Percentiles rank a stretch among this genome's conserved stretches.
Evolutionary conservation across 257 asterid species (phyloP).

Genomic region (Solanum etuberosum): DNA sequence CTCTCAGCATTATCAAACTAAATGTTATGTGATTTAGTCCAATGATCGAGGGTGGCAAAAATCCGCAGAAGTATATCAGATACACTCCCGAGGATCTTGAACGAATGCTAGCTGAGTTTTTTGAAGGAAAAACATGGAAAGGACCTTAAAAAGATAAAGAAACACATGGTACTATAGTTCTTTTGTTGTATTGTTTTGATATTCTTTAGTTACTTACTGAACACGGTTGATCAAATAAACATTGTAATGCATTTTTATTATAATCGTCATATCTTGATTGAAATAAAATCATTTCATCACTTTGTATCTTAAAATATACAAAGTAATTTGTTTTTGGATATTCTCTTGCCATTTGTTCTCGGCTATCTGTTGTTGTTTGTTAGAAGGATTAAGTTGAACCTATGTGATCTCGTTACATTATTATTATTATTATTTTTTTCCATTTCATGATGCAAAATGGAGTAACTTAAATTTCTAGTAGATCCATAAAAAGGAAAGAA

Average conservation of each 20-base stretch:
- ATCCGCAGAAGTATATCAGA: slow-evolving; percentile 74
- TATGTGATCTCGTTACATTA: too few species aligned
- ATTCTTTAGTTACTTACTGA: not conserved
- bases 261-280: not conserved
- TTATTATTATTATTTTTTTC: too few species aligned
- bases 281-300: not conserved
- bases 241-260: not conserved
- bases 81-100: slow-evolving; percentile 86
- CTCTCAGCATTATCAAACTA: not conserved
- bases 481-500: too few species aligned
- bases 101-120: slow-evolving; percentile 90
- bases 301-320: too few species aligned
- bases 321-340: too few species aligned
- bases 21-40: slow-evolving; percentile 37
- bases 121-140: slow-evolving; percentile 86
- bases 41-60: slow-evolving; percentile 72
- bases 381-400: too few species aligned
- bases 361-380: too few species aligned
- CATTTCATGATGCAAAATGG: too few species aligned
- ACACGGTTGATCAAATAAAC: not conserved
- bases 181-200: not conserved
- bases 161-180: not conserved
- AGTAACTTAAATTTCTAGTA: too few species aligned
- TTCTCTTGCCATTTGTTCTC: too few species aligned
- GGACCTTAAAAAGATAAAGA: slow-evolving; percentile 44